Conservation (phyloP, 1,284 basidiomycete species). For the Cutaneotrichosporon cavernicola region DNA sequence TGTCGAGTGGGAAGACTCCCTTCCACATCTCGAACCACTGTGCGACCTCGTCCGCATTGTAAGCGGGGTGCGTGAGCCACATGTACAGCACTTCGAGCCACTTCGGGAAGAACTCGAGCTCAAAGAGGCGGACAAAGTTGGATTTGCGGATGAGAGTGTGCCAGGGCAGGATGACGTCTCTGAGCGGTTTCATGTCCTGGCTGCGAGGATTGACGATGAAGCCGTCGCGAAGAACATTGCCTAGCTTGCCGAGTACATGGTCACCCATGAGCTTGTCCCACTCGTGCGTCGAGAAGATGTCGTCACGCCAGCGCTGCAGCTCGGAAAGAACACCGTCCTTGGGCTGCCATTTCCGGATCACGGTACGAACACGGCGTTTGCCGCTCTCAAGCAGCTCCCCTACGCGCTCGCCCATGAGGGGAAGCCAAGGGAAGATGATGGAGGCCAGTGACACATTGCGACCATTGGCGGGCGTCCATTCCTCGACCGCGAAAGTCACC, state of each 20-base stretch:
- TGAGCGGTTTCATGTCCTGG: slow-evolving; percentile 79
- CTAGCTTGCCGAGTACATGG: slow-evolving; percentile 85
- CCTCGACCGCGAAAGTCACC: slow-evolving; percentile 74
- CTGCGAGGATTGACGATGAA: slow-evolving; percentile 83
- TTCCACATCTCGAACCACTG: slow-evolving; percentile 90
- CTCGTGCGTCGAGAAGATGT: slow-evolving; percentile 73
- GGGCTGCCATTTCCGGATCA: slow-evolving; percentile 75
- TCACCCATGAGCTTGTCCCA: slow-evolving; percentile 92
- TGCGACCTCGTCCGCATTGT: slow-evolving; percentile 84
- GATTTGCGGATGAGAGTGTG: slow-evolving; percentile 67
- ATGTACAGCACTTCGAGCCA: slow-evolving; percentile 89
- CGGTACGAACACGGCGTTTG: slow-evolving; percentile 74
- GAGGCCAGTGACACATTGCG: slow-evolving; percentile 61
- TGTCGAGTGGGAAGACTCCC: slow-evolving; percentile 66
- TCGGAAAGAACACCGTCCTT: slow-evolving; percentile 73
- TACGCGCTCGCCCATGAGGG: slow-evolving; percentile 73
- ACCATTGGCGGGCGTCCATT: slow-evolving; percentile 61
- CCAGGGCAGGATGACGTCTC: slow-evolving; percentile 75
- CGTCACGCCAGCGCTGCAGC: slow-evolving; percentile 69
- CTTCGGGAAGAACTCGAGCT: slow-evolving; percentile 90
- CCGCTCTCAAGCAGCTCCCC: slow-evolving; percentile 80
- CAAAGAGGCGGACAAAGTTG: slow-evolving; percentile 75
- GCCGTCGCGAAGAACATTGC: slow-evolving; percentile 71
- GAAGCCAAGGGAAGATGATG: slow-evolving; percentile 94
- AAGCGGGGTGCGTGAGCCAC: slow-evolving; percentile 81